A percentile compares a stretch with the other conserved stretches of the same genome.
These are phyloP conservation scores for Zopfia rhizophila DNA, from an alignment of 2,329 filamentous ascomycete genomes.

Conservation along the genomic window DNA sequence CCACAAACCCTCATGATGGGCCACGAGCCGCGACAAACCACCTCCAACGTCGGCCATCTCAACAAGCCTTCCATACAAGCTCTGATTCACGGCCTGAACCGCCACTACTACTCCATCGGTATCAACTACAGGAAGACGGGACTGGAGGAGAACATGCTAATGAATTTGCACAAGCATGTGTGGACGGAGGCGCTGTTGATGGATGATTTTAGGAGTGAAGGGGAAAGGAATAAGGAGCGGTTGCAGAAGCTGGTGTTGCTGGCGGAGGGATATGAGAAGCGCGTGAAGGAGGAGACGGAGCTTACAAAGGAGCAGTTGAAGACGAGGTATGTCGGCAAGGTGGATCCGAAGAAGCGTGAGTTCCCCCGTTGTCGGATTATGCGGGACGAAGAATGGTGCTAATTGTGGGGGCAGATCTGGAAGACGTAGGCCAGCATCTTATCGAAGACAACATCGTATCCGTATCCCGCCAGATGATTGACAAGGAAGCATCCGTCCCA, in stretches of 20 bases:
- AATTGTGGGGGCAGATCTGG: constrained; percentile 69
- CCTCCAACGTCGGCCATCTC: constrained; percentile 95
- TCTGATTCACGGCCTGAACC: constrained; percentile 95
- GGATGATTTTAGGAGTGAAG: constrained; percentile 92
- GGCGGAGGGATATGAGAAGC: constrained; percentile 97
- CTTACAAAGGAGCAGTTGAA: constrained; percentile 97
- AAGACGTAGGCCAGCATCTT: constrained; percentile 93
- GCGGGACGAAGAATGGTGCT: constrained; percentile 24
- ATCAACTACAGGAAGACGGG: constrained; percentile 99
- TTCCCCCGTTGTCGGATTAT: constrained; percentile 20
- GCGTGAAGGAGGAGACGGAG: constrained; percentile 98
- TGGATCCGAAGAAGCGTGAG: constrained; percentile 95
- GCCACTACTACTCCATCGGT: constrained; percentile 98
- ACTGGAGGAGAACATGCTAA: constrained; percentile 98
- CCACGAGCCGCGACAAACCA: constrained; percentile 96
- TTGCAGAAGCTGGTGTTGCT: constrained; percentile 87
- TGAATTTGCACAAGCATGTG: constrained; percentile 99
- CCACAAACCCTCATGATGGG: constrained; percentile 98
- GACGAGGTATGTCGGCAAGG: constrained; percentile 98
- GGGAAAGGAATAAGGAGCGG: constrained; percentile 84
- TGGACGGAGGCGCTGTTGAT: constrained; percentile 98
- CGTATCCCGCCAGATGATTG: constrained; percentile 99
- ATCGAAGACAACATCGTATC: constrained; percentile 99
- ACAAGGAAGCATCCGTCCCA: constrained; percentile 97
- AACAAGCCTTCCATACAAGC: constrained; percentile 99